Evolutionary conservation across 257 asterid genomes (phyloP), one percentile per base, ranked within the genome.

Genomic region (Echium plantagineum): DNA sequence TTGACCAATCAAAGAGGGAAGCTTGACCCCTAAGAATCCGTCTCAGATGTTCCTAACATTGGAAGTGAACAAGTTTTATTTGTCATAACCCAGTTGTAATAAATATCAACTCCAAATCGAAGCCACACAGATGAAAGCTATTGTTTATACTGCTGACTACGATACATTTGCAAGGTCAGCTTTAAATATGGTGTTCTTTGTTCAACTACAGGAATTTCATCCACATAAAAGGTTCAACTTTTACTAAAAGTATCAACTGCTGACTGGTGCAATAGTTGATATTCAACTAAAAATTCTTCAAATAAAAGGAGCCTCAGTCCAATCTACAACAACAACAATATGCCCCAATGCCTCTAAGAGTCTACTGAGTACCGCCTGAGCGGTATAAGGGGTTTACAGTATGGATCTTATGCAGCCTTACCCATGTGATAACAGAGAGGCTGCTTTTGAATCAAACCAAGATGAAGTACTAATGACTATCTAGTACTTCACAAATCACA

Each of bases 11-110:
- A 78, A 93, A 93, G 38, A 89, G 71, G 21, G 97, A 86, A 51
- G 96, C 83, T 77, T 89, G 97, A 63, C 99, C 97, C 76, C 99
- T 83, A 57, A 93, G 96, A 81, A 93, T 89, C 71, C 95, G 81
- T 70, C 96, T 80, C 83, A 93, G 80, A 78, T 93, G 94, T 68
- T 93, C 99, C 99, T 93, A 84, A 67, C 65, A 72, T 21, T 35
- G 49, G 53, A 26, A 55, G 60, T 20, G 48, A 21, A 28, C 15
- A 22, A 38, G 52, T 38, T n/a, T 57, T 35, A 7, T 35, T 8
- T 35, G 5, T 35, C 46, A 35, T 35, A 8, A 35, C 10, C 12
- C 12, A 35, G 46, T 35, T 35, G 8, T 18, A 15, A 19, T 53
- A 19, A 53, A 18, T 22, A 52, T 8, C 56, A 52, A 52, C 15